Conservation (phyloP, 2,329 filamentous ascomycete genomes). For the Botryosphaeria dothidea region DNA sequence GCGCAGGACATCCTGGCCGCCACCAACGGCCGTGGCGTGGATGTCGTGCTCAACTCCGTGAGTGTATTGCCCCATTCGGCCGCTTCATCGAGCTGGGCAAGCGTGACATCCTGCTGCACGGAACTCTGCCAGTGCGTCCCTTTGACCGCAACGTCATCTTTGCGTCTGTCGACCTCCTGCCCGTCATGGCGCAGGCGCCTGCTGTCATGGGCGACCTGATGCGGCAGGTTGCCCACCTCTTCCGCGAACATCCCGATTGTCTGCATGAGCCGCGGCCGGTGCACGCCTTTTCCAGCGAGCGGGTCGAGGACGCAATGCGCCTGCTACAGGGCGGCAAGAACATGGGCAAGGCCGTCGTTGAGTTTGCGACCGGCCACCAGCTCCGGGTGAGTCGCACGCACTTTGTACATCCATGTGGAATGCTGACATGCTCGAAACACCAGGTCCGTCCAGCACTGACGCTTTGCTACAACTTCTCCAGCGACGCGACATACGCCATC, state of each 20-base stretch:
- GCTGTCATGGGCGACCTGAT: no score
- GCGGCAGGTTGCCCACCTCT: no score
- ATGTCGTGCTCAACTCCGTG: slow-evolving; percentile 34
- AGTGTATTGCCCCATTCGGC: slow-evolving; percentile 31
- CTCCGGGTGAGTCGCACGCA: not conserved
- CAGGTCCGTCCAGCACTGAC: not conserved
- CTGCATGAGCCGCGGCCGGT: not conserved
- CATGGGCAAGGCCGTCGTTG: slow-evolving; percentile 24
- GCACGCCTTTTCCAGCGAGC: no score
- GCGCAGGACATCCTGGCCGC: slow-evolving; percentile 23
- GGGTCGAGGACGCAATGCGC: not conserved
- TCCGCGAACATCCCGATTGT: not conserved
- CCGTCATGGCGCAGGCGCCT: no score
- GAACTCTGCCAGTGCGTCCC: no score
- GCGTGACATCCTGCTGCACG: not conserved
- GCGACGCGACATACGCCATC: not conserved
- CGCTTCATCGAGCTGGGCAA: slow-evolving; percentile 28
- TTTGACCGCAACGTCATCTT: no score
- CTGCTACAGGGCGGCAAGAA: slow-evolving; percentile 19
- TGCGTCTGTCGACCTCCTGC: not conserved
- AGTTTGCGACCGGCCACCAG: not conserved
- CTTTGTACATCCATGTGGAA: no score
- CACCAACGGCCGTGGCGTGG: slow-evolving; percentile 32
- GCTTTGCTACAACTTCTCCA: not conserved
- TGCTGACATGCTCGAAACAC: no score